Conservation (phyloP, 1,284 basidiomycete species). For the Ceratobasidium papillatum region DNA sequence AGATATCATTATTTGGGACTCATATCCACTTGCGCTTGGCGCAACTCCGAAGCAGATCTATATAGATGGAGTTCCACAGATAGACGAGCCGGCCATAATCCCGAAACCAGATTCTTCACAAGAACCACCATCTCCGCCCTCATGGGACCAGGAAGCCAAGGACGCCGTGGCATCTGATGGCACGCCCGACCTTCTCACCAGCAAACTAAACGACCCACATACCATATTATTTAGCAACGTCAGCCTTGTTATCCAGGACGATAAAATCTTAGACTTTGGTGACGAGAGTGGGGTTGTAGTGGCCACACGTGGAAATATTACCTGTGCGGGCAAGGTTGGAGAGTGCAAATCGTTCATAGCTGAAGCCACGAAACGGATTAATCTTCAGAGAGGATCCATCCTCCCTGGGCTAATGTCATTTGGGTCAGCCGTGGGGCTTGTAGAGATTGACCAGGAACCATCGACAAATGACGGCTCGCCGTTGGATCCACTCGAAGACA, state of each 20-base stretch:
- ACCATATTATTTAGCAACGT: slow-evolving; percentile 49
- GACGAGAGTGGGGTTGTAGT: neutral
- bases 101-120: slow-evolving; percentile 1
- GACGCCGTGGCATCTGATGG: slow-evolving; percentile 36
- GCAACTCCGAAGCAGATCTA: slow-evolving; percentile 53
- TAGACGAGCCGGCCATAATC: slow-evolving; percentile 43
- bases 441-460: slow-evolving; percentile 43
- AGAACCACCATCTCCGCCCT: slow-evolving; percentile 38
- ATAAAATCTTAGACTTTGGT: neutral
- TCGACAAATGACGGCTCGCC: slow-evolving; percentile 37
- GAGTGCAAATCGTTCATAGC: neutral
- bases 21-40: slow-evolving; percentile 80
- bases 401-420: slow-evolving; percentile 44
- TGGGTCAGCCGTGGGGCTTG: slow-evolving; percentile 43
- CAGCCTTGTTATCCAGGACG: slow-evolving; percentile 7
- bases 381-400: slow-evolving; percentile 31
- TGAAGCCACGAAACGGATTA: slow-evolving; percentile 6
- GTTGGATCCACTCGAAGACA: slow-evolving; percentile 45
- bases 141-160: slow-evolving; percentile 19
- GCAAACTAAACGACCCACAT: neutral
- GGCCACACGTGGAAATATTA: slow-evolving; percentile 18
- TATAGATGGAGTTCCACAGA: slow-evolving; percentile 52
- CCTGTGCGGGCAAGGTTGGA: neutral
- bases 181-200: slow-evolving; percentile 3
- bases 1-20: slow-evolving; percentile 92